These are phyloP conservation scores for Trichosporon faecale DNA, from an alignment of 1,284 basidiomycete genomes.

Conservation along the genomic window DNA sequence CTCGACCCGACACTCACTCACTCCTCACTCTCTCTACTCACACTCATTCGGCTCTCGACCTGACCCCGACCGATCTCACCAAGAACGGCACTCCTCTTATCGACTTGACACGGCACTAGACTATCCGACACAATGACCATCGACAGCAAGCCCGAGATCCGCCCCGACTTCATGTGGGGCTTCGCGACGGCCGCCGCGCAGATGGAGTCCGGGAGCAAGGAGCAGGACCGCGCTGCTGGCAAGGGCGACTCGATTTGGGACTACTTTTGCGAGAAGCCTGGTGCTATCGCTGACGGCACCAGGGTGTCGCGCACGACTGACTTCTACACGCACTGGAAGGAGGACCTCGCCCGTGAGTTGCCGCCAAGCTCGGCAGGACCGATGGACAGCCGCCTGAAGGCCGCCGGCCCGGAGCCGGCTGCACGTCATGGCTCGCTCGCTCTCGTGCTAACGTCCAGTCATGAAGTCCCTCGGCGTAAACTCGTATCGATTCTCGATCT, in stretches of 20 bases:
- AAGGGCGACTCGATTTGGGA: constrained; percentile 65
- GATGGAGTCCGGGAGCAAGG: constrained; percentile 25
- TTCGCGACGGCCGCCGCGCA: constrained; percentile 64
- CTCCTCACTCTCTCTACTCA: too few relatives aligned
- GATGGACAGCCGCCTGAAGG: too few relatives aligned
- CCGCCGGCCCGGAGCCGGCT: too few relatives aligned
- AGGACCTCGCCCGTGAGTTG: constrained; percentile 60
- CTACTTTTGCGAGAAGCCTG: constrained; percentile 64
- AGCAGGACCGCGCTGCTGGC: constrained; percentile 34
- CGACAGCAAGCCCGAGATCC: constrained; percentile 17
- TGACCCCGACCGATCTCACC: neutral
- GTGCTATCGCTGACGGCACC: constrained; percentile 64
- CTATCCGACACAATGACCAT: neutral
- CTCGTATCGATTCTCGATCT: constrained; percentile 65
- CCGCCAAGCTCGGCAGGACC: too few relatives aligned
- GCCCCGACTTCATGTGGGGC: constrained; percentile 64
- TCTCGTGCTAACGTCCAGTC: constrained; percentile 37
- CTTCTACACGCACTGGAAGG: constrained; percentile 65
- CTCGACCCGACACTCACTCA: too few relatives aligned
- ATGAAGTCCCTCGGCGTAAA: constrained; percentile 62
- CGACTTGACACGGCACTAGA: neutral
- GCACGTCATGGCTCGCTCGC: neutral
- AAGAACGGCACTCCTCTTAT: too few relatives aligned
- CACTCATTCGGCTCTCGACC: too few relatives aligned
- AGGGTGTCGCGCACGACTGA: constrained; percentile 68